Evolutionary conservation across 1,139 yeast species (phyloP).

Genomic region (Groenewaldozyma auringiensis): DNA sequence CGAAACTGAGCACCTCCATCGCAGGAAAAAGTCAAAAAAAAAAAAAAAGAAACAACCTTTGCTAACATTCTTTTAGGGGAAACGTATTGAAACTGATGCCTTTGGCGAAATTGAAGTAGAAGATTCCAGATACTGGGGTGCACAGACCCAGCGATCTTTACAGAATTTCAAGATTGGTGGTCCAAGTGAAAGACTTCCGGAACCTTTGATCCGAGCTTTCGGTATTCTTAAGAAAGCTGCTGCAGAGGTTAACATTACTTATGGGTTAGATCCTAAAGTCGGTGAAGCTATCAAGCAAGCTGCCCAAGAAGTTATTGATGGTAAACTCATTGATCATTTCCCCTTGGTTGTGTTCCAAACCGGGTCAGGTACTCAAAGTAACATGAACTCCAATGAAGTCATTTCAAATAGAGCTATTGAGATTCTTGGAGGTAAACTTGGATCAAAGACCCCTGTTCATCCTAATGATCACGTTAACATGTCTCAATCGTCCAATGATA

Average conservation of each 20-base stretch:
- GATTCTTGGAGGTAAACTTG: constrained; percentile 81
- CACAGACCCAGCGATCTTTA: constrained; percentile 85
- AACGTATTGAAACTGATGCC: constrained; percentile 86
- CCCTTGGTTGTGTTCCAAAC: constrained; percentile 98
- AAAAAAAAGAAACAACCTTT: too few species aligned
- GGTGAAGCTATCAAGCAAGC: constrained; percentile 85
- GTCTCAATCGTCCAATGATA: constrained; percentile 97
- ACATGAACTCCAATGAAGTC: constrained; percentile 98
- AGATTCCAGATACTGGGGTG: constrained; percentile 86
- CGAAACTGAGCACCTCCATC: constrained; percentile 79
- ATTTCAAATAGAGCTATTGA: constrained; percentile 97
- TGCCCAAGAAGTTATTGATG: constrained; percentile 89
- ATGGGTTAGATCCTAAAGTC: constrained; percentile 81
- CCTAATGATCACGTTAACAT: constrained; percentile 98
- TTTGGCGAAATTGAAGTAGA: constrained; percentile 94
- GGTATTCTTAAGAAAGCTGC: constrained; percentile 93
- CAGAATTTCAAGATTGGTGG: constrained; percentile 97
- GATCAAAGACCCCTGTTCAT: constrained; percentile 89
- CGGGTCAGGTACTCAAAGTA: constrained; percentile 97
- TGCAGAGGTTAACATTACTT: constrained; percentile 77
- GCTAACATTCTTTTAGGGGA: too few species aligned
- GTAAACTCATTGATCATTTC: constrained; percentile 88
- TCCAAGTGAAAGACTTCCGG: constrained; percentile 80
- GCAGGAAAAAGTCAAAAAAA: too few species aligned
- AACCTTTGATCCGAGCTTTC: constrained; percentile 83